phyloP scores from a whole-genome alignment of 371 early-diverging fungal genomes.

The Choanephora cucurbitarum region DNA sequence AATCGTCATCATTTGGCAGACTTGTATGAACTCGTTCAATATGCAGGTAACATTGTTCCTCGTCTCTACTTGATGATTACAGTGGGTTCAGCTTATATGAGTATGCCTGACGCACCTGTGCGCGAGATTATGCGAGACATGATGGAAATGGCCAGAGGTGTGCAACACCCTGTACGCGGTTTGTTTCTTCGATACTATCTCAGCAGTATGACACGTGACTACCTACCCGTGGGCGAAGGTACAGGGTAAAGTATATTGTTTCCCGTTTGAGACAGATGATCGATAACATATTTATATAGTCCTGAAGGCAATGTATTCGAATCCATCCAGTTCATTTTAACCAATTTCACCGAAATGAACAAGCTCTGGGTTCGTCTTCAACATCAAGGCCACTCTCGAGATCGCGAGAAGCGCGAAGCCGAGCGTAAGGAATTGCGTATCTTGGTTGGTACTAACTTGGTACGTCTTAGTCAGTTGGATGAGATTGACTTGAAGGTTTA shows the following conservation, averaged over 20 bases:
- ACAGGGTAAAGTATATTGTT: conserved; percentile 45
- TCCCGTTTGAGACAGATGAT: not conserved
- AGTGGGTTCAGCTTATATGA: conserved; percentile 92
- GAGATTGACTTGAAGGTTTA: conserved; percentile 84
- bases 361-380: conserved; percentile 98
- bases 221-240: conserved; percentile 63
- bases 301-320: conserved; percentile 84
- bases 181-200: conserved; percentile 93
- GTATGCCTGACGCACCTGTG: conserved; percentile 79
- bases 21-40: conserved; percentile 95
- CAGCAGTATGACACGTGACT: conserved; percentile 88
- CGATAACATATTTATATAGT: conserved; percentile 29
- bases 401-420: conserved; percentile 89
- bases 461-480: conserved; percentile 90
- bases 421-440: conserved; percentile 94
- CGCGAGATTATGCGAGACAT: conserved; percentile 94
- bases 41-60: conserved; percentile 93
- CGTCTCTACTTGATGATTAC: conserved; percentile 96
- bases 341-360: conserved; percentile 98
- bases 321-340: conserved; percentile 91
- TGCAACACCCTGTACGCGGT: conserved; percentile 96
- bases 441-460: conserved; percentile 94
- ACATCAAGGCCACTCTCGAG: conserved; percentile 92
- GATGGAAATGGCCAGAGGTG: conserved; percentile 97
- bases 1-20: conserved; percentile 89